Base-by-base conservation (phyloP, 2,329 filamentous ascomycete genomes). In the Teratosphaeria zuluensis region DNA sequence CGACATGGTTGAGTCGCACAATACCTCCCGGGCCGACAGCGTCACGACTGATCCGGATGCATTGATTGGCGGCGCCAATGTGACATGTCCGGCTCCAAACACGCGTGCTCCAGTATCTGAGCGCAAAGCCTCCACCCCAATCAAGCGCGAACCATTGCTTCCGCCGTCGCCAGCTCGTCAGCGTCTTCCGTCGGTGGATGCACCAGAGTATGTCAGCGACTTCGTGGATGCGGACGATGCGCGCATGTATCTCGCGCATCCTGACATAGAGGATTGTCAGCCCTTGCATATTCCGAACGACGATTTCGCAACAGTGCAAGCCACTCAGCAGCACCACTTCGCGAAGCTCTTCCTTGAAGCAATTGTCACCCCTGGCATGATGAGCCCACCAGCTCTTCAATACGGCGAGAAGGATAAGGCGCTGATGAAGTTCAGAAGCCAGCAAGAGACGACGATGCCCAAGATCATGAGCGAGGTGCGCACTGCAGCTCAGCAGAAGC, bases 301-400 rank as follows among this genome's bases (percentile, higher is more conserved):
- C 35, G 58, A 59, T 28, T 19, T 56, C 46, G 28, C 19, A 6
- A n/a, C 16, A 8, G 54, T 56, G n/a, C 56, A 59, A 31, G 24
- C n/a, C 30, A 32, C 11, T 12, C 16, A 48, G 14, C 42, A 53
- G 54, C 54, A 59, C 51, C 12, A 30, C 16, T 59, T 55, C 48
- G 58, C 54, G 11, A 48, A 53, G 35, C 30, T 19, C 19, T 16
- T 59, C 4, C 42, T 38, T 24, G 48, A 54, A 21, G 54, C 54
- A 12, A 35, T 59, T 11, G 1, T 7, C 28, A 51, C 19, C 1
- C 28, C 58, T 19, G 58, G 58, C 12, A 7, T 33, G 5, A 14
- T 16, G 8, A 9, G 51, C 31, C 31, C 48, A 16, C 35, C 24
- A 16, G 57, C 35, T 19, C 11, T 19, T 4, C 42, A 48, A 19